Evolutionary conservation across 106 monocot genomes (phyloP), one percentile per base, ranked within the genome.

Genomic region (Hemerocallis citrina): DNA sequence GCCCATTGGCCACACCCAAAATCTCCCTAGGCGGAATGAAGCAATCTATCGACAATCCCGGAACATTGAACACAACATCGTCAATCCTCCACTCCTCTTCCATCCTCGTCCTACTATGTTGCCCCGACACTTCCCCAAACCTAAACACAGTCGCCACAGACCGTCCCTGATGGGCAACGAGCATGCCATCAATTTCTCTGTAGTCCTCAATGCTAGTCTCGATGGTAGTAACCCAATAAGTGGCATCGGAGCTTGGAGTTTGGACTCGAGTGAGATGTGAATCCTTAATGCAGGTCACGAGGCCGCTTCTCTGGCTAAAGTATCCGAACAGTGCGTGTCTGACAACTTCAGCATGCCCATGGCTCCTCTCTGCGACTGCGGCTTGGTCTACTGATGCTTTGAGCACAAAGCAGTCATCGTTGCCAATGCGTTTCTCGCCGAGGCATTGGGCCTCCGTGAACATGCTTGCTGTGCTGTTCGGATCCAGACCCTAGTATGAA

Each of bases 161-260:
- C 41, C 68, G 48, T 11, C 81, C 81, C 11, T 43, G 64, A 34
- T 81, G 81, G 2, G 81, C 75, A 0, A 81, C 35, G 23, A 81
- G 68, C 16, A 72, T 31, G 1, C 72, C 76, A n/a, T 81, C 75
- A 0, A 81, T 62, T 28, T 68, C 68, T 19, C 52, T 29, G 54
- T 81, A 81, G 45, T 81, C 81, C 41, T 72, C 72, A 19, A 76
- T 59, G 52, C 28, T 64, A 37, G 63, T 76, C 0, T 67, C 67
- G 32, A 81, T 76, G 37, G 71, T 81, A 1, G 81, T 81, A 52
- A 76, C 81, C 81, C 81, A 81, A 52, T 81, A 76, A 4, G 68
- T 12, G 27, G 72, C 63, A 5, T 68, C 71, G 23, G 64, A 32
- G 2, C 62, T 67, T 0, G 64, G 29, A 3, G 58, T 11, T 10